Evolutionary conservation across 768 basidiomycete species (phyloP), one percentile per base, ranked within the genome.

Genomic region (Cyclocybe aegerita): DNA sequence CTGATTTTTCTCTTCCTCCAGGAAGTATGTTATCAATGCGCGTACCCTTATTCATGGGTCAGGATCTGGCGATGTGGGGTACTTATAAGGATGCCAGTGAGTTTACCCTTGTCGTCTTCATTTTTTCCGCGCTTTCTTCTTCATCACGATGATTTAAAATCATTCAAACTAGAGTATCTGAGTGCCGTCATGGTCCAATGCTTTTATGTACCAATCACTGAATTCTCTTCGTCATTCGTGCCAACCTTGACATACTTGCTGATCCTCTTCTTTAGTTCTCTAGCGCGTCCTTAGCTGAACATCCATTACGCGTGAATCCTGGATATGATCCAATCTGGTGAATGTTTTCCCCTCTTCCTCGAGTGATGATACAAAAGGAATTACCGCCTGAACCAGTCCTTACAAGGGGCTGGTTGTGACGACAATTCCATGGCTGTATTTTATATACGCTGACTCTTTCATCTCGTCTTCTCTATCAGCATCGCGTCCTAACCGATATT

Each of bases 121-220:
- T 5, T 12, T 17, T 29, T 47, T 36, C 17, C 47, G 5, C 34
- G 11, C 32, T 54, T 36, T 15, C 48, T 39, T 29, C 40, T 42
- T 39, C 40, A 39, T 54, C 39, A 52, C 62, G 84, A 87, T 85
- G 86, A 89, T 73, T 55, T 69, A 64, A 75, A 70, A 73, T 62
- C 69, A 78, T 68, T 87, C 88, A 91, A 91, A 91, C 88, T 91
- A 91, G 88, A 90, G 88, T 91, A 84, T 90, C 78, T 90, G 88
- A 91, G 88, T 69, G 83, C 76, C 69, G 52, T 54, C 55, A 59
- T 31, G 68, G 79, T 80, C 72, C 85, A 60, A 85, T 90, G 88
- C 79, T 89, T 83, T 85, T 53, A 77, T 53, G 60, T 77, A 72
- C 75, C 79, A 80, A 57, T 68, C 75, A 76, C 86, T 88, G 86